These are phyloP conservation scores for Nowakowskiella sp. DNA, from an alignment of 192 early-diverging fungal species.

Conservation along the genomic window DNA sequence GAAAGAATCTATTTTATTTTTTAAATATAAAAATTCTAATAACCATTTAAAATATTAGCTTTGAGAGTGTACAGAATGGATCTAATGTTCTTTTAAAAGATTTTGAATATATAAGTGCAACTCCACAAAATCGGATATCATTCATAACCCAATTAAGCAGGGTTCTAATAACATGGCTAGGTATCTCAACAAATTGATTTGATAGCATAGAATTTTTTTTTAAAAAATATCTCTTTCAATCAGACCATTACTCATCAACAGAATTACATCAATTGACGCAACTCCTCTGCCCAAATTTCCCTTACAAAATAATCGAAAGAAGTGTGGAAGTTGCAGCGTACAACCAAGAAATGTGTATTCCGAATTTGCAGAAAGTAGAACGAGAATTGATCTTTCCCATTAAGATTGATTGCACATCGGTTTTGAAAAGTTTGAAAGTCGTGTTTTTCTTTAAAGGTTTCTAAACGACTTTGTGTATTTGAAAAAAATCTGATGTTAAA, in stretches of 20 bases:
- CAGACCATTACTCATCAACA: conserved; percentile 6
- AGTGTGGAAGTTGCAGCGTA: no score
- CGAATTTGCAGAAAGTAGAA: no score
- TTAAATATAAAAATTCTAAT: no score
- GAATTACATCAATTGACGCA: conserved; percentile 22
- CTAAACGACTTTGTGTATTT: no score
- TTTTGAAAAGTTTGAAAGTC: no score
- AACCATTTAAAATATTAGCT: no score
- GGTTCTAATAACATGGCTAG: neutral
- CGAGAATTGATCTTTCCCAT: no score
- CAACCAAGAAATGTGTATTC: no score
- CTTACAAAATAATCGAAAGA: conserved; percentile 2
- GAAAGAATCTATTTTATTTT: no score
- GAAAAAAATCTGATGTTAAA: no score
- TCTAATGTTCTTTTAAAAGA: conserved; percentile 21
- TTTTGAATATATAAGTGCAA: conserved; percentile 21
- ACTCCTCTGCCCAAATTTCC: conserved; percentile 25
- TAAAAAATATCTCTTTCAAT: neutral
- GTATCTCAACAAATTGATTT: neutral
- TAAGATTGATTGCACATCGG: no score
- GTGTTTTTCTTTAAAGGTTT: no score
- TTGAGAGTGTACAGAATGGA: conserved; percentile 20
- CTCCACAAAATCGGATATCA: conserved; percentile 9
- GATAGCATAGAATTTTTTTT: neutral
- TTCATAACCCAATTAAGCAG: conserved; percentile 11